phyloP scores from a whole-genome alignment of 768 basidiomycete species.

The Boletus pseudo-olivaceus region DNA sequence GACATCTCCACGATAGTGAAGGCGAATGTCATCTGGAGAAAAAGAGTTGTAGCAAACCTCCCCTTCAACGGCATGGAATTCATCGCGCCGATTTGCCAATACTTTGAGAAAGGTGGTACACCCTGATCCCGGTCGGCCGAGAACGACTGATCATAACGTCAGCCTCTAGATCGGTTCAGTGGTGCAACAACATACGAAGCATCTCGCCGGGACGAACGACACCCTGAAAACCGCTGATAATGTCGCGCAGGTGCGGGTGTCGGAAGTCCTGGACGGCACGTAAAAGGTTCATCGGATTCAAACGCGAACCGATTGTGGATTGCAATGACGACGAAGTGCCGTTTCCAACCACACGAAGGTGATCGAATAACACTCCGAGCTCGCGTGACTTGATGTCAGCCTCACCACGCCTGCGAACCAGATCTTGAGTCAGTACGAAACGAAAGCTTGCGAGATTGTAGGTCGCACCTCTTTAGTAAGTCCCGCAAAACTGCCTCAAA shows the following conservation, averaged over 20 bases:
- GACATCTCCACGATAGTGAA: slow-evolving; percentile 74
- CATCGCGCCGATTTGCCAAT: slow-evolving; percentile 70
- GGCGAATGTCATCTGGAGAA: slow-evolving; percentile 55
- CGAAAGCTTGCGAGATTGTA: not conserved
- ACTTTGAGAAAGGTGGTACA: slow-evolving; percentile 83
- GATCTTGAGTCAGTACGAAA: not conserved
- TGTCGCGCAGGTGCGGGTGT: slow-evolving; percentile 59
- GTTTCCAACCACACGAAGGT: slow-evolving; percentile 57
- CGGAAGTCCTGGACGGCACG: slow-evolving; percentile 42
- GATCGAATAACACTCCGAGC: slow-evolving; percentile 59
- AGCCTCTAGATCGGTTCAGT: not conserved
- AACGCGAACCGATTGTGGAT: slow-evolving; percentile 57
- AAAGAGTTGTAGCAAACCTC: slow-evolving; percentile 76
- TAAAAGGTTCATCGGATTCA: slow-evolving; percentile 50
- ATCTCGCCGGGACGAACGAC: slow-evolving; percentile 62
- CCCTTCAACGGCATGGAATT: slow-evolving; percentile 66
- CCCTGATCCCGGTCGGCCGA: slow-evolving; percentile 82
- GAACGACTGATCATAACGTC: slow-evolving; percentile 52
- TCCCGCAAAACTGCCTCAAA: slow-evolving; percentile 28
- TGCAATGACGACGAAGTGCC: slow-evolving; percentile 55
- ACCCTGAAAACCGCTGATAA: slow-evolving; percentile 53
- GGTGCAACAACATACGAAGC: slow-evolving; percentile 48
- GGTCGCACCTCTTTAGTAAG: slow-evolving; percentile 21
- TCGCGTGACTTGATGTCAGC: slow-evolving; percentile 49
- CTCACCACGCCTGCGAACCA: slow-evolving; percentile 40